Conservation (phyloP, 106 monocot genomes). For the Dendrobium chrysotoxum region DNA sequence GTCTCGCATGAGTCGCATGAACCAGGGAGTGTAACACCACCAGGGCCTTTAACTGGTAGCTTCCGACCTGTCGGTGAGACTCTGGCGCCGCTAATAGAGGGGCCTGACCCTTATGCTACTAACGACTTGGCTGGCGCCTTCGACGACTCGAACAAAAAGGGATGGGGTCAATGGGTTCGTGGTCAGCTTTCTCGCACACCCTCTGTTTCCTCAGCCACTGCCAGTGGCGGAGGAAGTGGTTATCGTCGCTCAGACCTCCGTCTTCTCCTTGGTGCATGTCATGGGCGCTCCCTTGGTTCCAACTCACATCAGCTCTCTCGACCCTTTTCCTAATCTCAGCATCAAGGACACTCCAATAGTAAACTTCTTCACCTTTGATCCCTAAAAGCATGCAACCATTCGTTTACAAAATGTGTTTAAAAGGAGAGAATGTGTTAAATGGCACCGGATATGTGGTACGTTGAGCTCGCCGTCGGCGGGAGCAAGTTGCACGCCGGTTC, state of each 20-base stretch:
- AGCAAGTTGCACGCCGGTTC: slow-evolving; percentile 97
- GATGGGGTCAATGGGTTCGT: slow-evolving; percentile 67
- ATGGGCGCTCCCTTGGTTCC: slow-evolving; percentile 70
- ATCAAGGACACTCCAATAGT: slow-evolving; percentile 64
- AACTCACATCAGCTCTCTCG: slow-evolving; percentile 36
- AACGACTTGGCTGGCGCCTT: background rate
- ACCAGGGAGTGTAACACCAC: too few relatives aligned
- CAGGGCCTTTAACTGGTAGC: too few relatives aligned
- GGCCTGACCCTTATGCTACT: slow-evolving; percentile 27
- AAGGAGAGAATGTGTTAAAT: slow-evolving; percentile 20
- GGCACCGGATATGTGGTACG: slow-evolving; percentile 96
- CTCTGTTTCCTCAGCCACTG: slow-evolving; percentile 13
- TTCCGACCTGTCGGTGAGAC: slow-evolving; percentile 48
- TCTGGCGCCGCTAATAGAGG: slow-evolving; percentile 63
- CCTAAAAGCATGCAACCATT: too few relatives aligned
- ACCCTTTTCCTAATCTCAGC: slow-evolving; percentile 51
- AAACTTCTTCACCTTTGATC: background rate
- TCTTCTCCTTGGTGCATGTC: slow-evolving; percentile 58
- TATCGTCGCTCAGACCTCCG: slow-evolving; percentile 44
- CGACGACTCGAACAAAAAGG: slow-evolving; percentile 28
- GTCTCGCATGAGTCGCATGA: too few relatives aligned
- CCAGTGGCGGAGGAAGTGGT: slow-evolving; percentile 2
- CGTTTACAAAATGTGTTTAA: background rate
- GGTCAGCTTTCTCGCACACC: slow-evolving; percentile 42
- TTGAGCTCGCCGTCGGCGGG: slow-evolving; percentile 88